Evolutionary conservation across 73 alveolate genomes (phyloP), one percentile per base, ranked within the genome.

Genomic region (Paramecium biaurelia): DNA sequence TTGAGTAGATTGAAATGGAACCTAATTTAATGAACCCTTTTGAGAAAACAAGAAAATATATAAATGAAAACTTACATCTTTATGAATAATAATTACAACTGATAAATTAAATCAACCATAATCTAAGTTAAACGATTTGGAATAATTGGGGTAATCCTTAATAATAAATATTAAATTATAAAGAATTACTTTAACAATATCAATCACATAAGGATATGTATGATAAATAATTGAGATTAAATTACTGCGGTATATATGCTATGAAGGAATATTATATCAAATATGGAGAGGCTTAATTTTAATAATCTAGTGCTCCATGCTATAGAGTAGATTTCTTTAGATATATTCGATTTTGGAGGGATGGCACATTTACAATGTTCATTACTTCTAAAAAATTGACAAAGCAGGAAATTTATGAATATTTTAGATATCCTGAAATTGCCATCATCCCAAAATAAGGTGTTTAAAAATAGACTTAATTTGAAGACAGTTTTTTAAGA

Each of bases 181-280:
- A 41, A 12, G 74, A 79, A 79, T 38, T 23, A 2, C 32, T 1
- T 24, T 6, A 23, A 43, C 24, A 43, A 23, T 42, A 43, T 47
- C 7, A 23, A 37, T 38, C 90, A 5, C 47, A 43, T 24, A 41
- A 47, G 7, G 49, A 79, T 12, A 79, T 79, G 70, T 79, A 79
- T 79, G 74, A 79, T 79, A 15, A 47, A 79, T 34, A 79, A 18
- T 63, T 42, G 32, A 79, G 90, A 43, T 38, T 79, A 11, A 79
- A 79, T 79, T 79, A 79, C 28, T 79, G 90, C 15, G 90, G 90
- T n/a, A 26, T 79, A 43, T 79, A 79, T 79, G 90, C 90, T 38
- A 79, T 79, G 70, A 79, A 79, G 26, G 90, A 79, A 79, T 42
- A 26, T 11, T 79, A 79, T 24, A 45, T 45, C 12, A 79, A 45